phyloP scores from a whole-genome alignment of 2,329 filamentous ascomycete genomes.

The Sclerotinia borealis region DNA sequence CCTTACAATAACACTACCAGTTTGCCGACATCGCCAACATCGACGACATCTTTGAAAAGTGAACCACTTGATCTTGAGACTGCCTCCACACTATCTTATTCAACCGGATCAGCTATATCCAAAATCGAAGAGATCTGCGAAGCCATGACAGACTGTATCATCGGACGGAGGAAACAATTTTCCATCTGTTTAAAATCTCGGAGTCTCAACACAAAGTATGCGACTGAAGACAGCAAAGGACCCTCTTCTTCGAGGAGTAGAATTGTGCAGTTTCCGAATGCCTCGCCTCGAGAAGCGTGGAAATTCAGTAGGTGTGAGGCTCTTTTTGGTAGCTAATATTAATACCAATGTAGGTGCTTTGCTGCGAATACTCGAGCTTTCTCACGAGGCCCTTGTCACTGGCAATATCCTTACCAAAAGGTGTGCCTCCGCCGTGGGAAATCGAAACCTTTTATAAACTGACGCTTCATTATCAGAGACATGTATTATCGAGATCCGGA shows the following conservation, averaged over 20 bases:
- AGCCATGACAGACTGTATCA: slow-evolving; percentile 43
- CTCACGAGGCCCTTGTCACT: slow-evolving; percentile 51
- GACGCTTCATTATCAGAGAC: slow-evolving; percentile 46
- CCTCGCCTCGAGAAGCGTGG: slow-evolving; percentile 40
- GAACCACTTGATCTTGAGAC: not conserved
- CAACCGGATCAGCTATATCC: slow-evolving; percentile 36
- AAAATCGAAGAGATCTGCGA: slow-evolving; percentile 53
- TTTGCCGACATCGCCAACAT: not conserved
- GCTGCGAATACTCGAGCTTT: slow-evolving; percentile 52
- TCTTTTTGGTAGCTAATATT: slow-evolving; percentile 13
- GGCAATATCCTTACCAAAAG: slow-evolving; percentile 56
- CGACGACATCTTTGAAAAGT: not conserved
- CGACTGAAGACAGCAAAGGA: not conserved
- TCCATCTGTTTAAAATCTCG: slow-evolving; percentile 35
- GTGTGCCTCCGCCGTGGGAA: slow-evolving; percentile 34
- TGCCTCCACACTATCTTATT: slow-evolving; percentile 15
- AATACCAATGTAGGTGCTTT: slow-evolving; percentile 42
- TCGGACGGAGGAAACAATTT: slow-evolving; percentile 39
- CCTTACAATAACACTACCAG: not conserved
- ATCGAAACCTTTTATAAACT: not conserved
- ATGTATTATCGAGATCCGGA: slow-evolving; percentile 73
- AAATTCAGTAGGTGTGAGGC: slow-evolving; percentile 43
- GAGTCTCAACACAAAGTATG: not conserved
- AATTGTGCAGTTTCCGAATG: slow-evolving; percentile 42
- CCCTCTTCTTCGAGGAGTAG: not conserved